Base-by-base conservation (phyloP, 177 flowering plant genomes). In the Vitis hybrid region DNA sequence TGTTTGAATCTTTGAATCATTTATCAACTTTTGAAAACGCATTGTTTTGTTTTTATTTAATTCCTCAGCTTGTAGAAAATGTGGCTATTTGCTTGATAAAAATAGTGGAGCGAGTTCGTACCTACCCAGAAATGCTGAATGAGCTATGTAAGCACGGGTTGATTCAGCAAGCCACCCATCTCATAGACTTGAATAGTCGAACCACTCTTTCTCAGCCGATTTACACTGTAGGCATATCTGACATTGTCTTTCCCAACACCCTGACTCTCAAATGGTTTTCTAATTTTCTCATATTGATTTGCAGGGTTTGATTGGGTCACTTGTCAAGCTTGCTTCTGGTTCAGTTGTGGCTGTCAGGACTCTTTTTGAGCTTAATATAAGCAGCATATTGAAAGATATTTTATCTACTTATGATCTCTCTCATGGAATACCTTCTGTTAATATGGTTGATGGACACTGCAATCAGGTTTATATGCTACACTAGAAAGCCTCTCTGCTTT, bases 261-360 rank as follows among this genome's bases (percentile, higher is more conserved):
- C 23, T 19, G 54, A 49, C 32, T 69, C 52, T 51, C 52, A 23
- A 64, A 54, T 49, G 52, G 17, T 63, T 54, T 66, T 50, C 40
- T 52, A 56, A 66, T 62, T 64, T 23, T 70, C 58, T 49, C 60
- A 26, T 54, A 19, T 70, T 74, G 56, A 2, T 73, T 60, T 74
- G 71, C 87, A 95, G 98, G 92, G 89, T 62, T 74, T 95, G 84
- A 81, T 93, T 60, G 89, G 91, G 69, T 55, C 91, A 66, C 92
- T 95, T 72, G 79, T 79, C 57, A 88, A 83, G 70, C 87, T 95
- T 79, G 89, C 91, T 56, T 82, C 93, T 71, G 85, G 92, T 65
- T 91, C 98, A 62, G 18, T 69, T 70, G 60, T 72, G 10, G 97
- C 97, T 74, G 81, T 89, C 75, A 86, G 66, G 72, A 86, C 83